phyloP scores from a whole-genome alignment of 2,329 filamentous ascomycete genomes.

The Neofusicoccum laricinum region DNA sequence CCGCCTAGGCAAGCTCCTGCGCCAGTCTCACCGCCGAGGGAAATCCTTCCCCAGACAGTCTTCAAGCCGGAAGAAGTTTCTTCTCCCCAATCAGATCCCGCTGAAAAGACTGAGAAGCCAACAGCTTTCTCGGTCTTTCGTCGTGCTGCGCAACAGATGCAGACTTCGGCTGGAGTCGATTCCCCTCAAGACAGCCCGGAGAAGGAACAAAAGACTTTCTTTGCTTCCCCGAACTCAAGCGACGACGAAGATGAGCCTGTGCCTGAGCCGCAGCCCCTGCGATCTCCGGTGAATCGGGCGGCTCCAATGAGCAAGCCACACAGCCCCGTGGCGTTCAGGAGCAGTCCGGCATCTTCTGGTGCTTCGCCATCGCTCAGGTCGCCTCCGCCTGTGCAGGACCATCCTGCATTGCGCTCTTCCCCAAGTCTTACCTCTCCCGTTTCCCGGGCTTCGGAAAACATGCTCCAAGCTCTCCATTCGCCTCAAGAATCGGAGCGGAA shows the following conservation, averaged over 20 bases:
- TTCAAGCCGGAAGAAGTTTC: neutral
- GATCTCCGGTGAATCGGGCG: constrained; percentile 18
- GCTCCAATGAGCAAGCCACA: constrained; percentile 14
- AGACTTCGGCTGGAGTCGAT: neutral
- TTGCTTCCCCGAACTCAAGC: constrained; percentile 26
- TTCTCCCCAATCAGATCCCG: neutral
- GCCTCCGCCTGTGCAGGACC: neutral
- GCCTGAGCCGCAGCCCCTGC: constrained; percentile 15
- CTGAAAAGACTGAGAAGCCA: neutral
- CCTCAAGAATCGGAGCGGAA: constrained; percentile 3
- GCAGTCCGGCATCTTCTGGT: neutral
- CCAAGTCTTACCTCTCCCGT: neutral
- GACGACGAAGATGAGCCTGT: constrained; percentile 35
- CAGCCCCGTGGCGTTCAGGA: neutral
- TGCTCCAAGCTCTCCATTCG: constrained; percentile 15
- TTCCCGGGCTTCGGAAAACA: neutral
- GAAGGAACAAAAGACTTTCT: constrained; percentile 33
- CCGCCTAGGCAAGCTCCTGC: neutral
- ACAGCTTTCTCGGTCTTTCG: constrained; percentile 46
- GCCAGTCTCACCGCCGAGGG: neutral
- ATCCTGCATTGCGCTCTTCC: constrained; percentile 1
- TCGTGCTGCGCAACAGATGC: constrained; percentile 42
- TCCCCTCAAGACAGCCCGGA: neutral
- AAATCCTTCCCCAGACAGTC: neutral
- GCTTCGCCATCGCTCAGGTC: neutral